phyloP scores from a whole-genome alignment of 306 rosid species.

The Prunus mongolica region DNA sequence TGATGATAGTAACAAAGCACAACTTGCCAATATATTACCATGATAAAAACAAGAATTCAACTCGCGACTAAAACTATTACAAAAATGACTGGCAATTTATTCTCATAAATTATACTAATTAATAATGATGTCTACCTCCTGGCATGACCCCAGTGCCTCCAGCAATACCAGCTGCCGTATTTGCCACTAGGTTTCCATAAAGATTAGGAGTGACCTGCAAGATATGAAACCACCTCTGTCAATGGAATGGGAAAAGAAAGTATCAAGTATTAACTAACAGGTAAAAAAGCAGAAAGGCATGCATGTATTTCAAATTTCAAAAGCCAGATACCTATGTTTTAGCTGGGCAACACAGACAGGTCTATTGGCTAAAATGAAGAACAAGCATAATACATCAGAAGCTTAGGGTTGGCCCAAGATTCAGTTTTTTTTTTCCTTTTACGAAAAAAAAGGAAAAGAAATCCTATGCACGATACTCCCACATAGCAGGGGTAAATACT shows the following conservation, averaged over 20 bases:
- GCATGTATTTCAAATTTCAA: not conserved
- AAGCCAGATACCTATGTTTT: not conserved
- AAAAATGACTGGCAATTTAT: not conserved
- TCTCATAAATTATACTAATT: not conserved
- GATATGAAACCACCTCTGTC: slow-evolving; percentile 19
- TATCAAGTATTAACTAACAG: not conserved
- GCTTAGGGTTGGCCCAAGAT: not conserved
- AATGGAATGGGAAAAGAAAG: not conserved
- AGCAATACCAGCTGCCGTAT: slow-evolving; percentile 97
- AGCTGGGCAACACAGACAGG: not conserved
- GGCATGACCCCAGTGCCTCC: slow-evolving; percentile 99
- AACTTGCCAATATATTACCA: not conserved
- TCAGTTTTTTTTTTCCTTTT: too few relatives aligned
- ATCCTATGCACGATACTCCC: too few relatives aligned
- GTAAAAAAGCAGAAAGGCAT: not conserved
- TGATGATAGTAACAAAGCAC: not conserved
- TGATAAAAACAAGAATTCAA: not conserved
- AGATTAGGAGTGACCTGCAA: slow-evolving; percentile 95
- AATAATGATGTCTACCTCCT: slow-evolving; percentile 50
- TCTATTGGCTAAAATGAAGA: not conserved
- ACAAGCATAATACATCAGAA: not conserved
- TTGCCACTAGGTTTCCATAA: slow-evolving; percentile 93
- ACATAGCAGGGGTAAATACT: not conserved
- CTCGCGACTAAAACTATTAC: not conserved
- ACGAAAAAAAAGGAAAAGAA: too few relatives aligned